phyloP scores from a whole-genome alignment of 495 filamentous ascomycete species.

The Barbatosphaeria neglecta region DNA sequence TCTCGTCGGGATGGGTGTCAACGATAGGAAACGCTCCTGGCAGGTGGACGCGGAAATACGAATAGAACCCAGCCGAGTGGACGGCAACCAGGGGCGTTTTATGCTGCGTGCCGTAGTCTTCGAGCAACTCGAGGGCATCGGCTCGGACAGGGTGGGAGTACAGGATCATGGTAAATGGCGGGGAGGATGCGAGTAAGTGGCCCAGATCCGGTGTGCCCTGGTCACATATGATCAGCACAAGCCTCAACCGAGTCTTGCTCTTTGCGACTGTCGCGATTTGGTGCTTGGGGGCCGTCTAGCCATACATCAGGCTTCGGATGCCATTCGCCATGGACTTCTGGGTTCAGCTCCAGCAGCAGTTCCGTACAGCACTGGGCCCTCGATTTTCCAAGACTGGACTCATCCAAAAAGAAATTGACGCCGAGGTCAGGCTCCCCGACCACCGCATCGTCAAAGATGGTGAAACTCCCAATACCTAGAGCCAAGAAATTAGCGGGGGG shows the following conservation, averaged over 20 bases:
- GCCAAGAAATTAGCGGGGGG: constrained; percentile 6
- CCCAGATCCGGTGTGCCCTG: constrained; percentile 11
- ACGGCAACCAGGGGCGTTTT: constrained; percentile 70
- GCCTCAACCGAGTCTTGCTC: too few species aligned
- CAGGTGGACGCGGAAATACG: constrained; percentile 66
- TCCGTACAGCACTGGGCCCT: constrained; percentile 67
- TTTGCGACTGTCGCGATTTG: too few species aligned
- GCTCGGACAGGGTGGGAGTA: constrained; percentile 56
- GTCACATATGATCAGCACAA: constrained; percentile 4
- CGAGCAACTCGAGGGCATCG: constrained; percentile 45
- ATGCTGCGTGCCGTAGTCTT: constrained; percentile 43
- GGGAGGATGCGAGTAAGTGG: constrained; percentile 35
- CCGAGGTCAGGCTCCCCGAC: constrained; percentile 79
- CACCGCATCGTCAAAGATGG: constrained; percentile 68
- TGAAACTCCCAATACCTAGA: constrained; percentile 81
- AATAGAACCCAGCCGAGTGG: constrained; percentile 81
- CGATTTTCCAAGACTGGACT: constrained; percentile 62
- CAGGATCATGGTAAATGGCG: constrained; percentile 59
- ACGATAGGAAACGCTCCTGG: constrained; percentile 80
- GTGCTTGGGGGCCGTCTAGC: background rate
- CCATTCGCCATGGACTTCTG: constrained; percentile 73
- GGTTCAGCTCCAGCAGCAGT: constrained; percentile 79
- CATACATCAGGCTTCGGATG: constrained; percentile 31
- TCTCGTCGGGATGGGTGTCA: constrained; percentile 88
- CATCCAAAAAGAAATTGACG: constrained; percentile 92